Base-by-base conservation (phyloP, 495 filamentous ascomycete genomes). In the Aspergillus heteromorphus region DNA sequence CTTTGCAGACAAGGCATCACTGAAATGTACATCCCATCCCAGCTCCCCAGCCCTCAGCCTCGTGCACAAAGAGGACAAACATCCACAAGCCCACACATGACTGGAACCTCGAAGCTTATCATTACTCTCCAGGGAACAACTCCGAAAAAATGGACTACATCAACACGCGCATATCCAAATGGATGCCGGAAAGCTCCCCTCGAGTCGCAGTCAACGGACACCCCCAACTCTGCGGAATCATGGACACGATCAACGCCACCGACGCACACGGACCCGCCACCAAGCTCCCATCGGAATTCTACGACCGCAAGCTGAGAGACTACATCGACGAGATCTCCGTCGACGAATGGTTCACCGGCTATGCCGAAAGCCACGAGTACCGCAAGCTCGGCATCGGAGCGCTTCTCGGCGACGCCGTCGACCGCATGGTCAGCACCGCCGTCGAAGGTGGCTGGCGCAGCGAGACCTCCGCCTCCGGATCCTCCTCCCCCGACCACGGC, bases 261-360 rank as follows among this genome's bases (percentile, higher is more conserved):
- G 75, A 87, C 13, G 92, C 91, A 4, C 93, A 98, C 70, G 92
- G 91, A 0, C 81, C 86, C 0, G 77, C 78, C 13, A 96, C 90
- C 0, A 77, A 75, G 41, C 77, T 98, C 6, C 93, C 93, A 0
- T 68, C 72, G 13, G 88, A 91, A 48, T 98, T 98, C 69, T 97
- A 98, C 67, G 90, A 96, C 61, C 63, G 75, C 27, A 87, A 85
- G 66, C 86, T 73, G 2, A 69, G 80, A 5, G 76, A 73, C 2
- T 85, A 91, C 45, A 80, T 97, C 50, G 87, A 97, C 48, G 78
- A 79, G 23, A 88, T 97, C 45, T 82, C 78, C 40, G 84, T 89
- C 1, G 93, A 98, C 58, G 95, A 98, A 72, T 97, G 93, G 93
- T 97, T 87, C 64, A 71, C 83, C 7, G 93, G 92, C 4, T 98